These are phyloP conservation scores for Gracilaria vermiculophylla DNA, from an alignment of 23 red algal species.

Conservation along the genomic window DNA sequence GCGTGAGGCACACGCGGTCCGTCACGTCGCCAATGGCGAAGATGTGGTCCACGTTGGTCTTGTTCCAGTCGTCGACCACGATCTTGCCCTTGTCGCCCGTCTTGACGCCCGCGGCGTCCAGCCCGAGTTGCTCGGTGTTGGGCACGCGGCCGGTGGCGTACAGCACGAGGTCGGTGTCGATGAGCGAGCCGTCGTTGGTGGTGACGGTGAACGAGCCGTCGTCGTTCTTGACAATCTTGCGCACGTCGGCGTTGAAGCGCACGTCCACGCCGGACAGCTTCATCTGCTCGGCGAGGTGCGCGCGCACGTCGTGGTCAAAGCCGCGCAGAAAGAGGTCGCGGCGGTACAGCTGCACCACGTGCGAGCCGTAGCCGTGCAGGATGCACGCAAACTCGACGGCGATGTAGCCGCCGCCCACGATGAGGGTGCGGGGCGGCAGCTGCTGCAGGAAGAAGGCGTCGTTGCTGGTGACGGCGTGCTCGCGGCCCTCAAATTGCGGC, in stretches of 20 bases:
- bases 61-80: slow-evolving; percentile 87
- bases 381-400: slow-evolving; percentile 97
- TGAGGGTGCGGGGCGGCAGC: slow-evolving; percentile 69
- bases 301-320: slow-evolving; percentile 92
- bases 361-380: slow-evolving; percentile 84
- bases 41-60: slow-evolving; percentile 93
- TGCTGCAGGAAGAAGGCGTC: slow-evolving; percentile 88
- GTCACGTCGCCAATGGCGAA: slow-evolving; percentile 98
- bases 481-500: slow-evolving; percentile 83
- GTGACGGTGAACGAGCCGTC: slow-evolving; percentile 67
- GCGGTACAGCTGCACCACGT: slow-evolving; percentile 85
- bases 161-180: slow-evolving; percentile 88
- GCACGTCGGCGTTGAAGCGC: slow-evolving; percentile 70
- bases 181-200: slow-evolving; percentile 50
- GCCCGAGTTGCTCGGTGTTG: slow-evolving; percentile 45
- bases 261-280: slow-evolving; percentile 75
- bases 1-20: slow-evolving; percentile 84
- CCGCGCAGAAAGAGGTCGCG: slow-evolving; percentile 82
- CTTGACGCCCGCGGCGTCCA: slow-evolving; percentile 83
- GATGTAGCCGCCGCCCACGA: slow-evolving; percentile 98
- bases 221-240: slow-evolving; percentile 56
- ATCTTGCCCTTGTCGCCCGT: slow-evolving; percentile 74
- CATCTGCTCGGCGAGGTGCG: slow-evolving; percentile 93
- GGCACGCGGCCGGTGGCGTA: slow-evolving; percentile 87
- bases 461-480: slow-evolving; percentile 85